These are phyloP conservation scores for Helianthus tuberosus DNA, from an alignment of 129 eudicot genomes.

Conservation along the genomic window DNA sequence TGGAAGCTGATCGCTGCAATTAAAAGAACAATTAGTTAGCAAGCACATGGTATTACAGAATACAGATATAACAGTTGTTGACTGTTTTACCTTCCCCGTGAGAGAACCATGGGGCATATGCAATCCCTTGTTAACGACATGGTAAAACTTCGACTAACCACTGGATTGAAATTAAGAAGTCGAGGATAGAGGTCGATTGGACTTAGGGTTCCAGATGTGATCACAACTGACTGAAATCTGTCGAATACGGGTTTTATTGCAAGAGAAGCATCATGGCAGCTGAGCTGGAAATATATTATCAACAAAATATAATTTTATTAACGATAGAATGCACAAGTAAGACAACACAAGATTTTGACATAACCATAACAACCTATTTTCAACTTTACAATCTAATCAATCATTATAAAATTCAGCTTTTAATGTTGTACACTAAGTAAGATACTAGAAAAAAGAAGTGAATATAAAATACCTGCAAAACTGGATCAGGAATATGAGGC, in stretches of 20 bases:
- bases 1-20: slow-evolving; percentile 93
- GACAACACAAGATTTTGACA: slow-evolving; percentile 1
- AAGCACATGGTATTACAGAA: too few species aligned
- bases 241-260: slow-evolving; percentile 99
- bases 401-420: background rate
- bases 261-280: slow-evolving; percentile 99
- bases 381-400: slow-evolving; percentile 3
- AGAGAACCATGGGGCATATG: slow-evolving; percentile 98
- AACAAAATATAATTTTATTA: slow-evolving; percentile 9
- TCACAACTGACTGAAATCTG: slow-evolving; percentile 93
- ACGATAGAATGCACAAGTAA: slow-evolving; percentile 9
- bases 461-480: slow-evolving; percentile 68
- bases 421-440: background rate
- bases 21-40: background rate
- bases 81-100: slow-evolving; percentile 86
- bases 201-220: slow-evolving; percentile 96
- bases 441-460: slow-evolving; percentile 4
- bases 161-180: slow-evolving; percentile 96
- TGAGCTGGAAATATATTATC: slow-evolving; percentile 56
- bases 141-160: slow-evolving; percentile 94
- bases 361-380: background rate
- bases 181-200: slow-evolving; percentile 98
- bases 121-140: slow-evolving; percentile 99
- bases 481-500: slow-evolving; percentile 99
- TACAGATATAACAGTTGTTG: background rate